Base-by-base conservation (phyloP, 306 rosid genomes). In the Hippophae gyantsensis region DNA sequence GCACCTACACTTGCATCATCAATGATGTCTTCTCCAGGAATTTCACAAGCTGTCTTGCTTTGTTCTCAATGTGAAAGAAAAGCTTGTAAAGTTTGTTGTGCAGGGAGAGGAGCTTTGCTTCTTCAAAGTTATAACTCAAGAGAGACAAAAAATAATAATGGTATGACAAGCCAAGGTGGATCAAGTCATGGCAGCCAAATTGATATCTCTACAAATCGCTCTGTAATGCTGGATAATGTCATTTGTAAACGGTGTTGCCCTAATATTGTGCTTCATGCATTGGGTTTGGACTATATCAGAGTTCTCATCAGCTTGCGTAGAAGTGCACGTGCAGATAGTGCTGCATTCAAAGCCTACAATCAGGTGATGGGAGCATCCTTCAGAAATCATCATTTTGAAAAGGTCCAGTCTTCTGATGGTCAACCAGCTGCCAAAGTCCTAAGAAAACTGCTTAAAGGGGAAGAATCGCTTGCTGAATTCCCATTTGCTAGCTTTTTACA, bases 41-140 rank as follows among this genome's bases (percentile, higher is more conserved):
- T 66, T 70, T 71, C 90, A 13, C 85, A 72, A 25, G 61, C 78
- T 42, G 61, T 76, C 27, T 76, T 82, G 64, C 61, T 82, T 71
- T 93, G 99, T 71, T 84, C 90, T 68, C 94, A 84, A 68, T 93
- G 99, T 75, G 84, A 78, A 66, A 86, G 81, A 74, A 88, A 82
- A 73, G 95, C 74, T 57, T 93, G 99, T 76, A 88, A 87, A 79
- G 78, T 79, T 75, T 93, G 99, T 69, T 88, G 90, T 79, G 97
- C 97, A 45, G 99, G 99, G 57, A 84, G 85, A 71, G 99, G 99
- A 64, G 94, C 99, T 57, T 74, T 84, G 75, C 84, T 93, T 58
- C 85, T 93, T 63, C 52, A 68, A 27, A 81, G 82, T 69, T 65
- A 65, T 64, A 82, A 77, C 72, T 56, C 96, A 23, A 78, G 78